Base-by-base conservation (phyloP, 345 rosid species). In the Capsella bursapastoris region DNA sequence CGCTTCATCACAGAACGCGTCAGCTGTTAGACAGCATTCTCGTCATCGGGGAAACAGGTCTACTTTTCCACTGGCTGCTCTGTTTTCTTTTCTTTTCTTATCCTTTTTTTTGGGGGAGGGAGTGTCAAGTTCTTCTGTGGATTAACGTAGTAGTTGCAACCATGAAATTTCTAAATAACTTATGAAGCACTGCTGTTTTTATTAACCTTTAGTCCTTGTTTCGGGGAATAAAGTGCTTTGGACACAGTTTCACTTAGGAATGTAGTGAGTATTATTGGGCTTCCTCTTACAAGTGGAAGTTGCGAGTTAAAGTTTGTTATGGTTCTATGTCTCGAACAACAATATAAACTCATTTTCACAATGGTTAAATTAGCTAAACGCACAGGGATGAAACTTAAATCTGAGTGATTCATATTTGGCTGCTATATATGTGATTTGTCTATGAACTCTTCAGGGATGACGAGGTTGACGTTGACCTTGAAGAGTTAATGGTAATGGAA, bases 401-500 rank as follows among this genome's bases (percentile, higher is more conserved):
- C 35, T 13, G 78, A 74, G 47, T 41, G 57, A 61, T 50, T 29
- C 44, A 18, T 59, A 31, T 68, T 58, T 8, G 61, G 29, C 15
- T 38, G 56, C 25, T 55, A 11, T 11, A 15, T 45, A 70, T 70
- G 18, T 70, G 13, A 53, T 77, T 18, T 76, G 4, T 48, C 5
- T 47, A 35, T 13, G 47, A 71, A 52, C 77, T 59, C 51, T 60
- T 74, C 81, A 95, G 99, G 96, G 91, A 88, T 64, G 93, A 82
- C 59, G 99, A 88, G 57, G 89, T 86, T 85, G 98, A 92, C 32
- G 64, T 96, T 67, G 99, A 96, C 79, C 93, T 90, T n/a, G 99
- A 96, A 83, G 99, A 90, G 57, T 82, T 92, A 80, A 96, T 96
- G 99, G 85, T 92, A 38, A 90, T 85, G 90, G 97, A 92, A 84